A percentile compares a stretch with the other conserved stretches of the same genome.
Conservation (phyloP, 768 basidiomycete genomes). For the Termitomyces sp. region DNA sequence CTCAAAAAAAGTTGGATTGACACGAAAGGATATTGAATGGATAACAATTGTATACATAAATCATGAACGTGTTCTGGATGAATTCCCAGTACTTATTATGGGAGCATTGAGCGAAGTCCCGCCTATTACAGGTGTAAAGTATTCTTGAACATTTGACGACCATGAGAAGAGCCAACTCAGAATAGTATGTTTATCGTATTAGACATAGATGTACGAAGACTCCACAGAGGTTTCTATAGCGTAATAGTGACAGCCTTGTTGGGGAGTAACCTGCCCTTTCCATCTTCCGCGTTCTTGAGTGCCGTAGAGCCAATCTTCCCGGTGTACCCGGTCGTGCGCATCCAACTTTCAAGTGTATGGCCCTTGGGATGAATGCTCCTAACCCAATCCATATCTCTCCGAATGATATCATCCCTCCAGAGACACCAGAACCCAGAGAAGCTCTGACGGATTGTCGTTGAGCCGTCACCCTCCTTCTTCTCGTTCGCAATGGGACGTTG, state of each 20-base stretch:
- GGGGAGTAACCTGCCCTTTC: slow-evolving; percentile 23
- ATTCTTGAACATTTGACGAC: not conserved
- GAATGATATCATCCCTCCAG: slow-evolving; percentile 41
- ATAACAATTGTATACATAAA: too few species aligned
- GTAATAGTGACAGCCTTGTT: slow-evolving; percentile 19
- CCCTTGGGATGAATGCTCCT: slow-evolving; percentile 33
- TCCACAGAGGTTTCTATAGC: not conserved
- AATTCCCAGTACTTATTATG: too few species aligned
- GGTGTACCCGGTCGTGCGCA: slow-evolving; percentile 31
- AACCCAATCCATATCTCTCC: slow-evolving; percentile 43
- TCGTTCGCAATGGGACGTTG: slow-evolving; percentile 30
- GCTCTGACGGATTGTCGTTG: slow-evolving; percentile 34
- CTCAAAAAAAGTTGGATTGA: too few species aligned
- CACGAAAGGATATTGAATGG: too few species aligned
- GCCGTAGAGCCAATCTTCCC: slow-evolving; percentile 22
- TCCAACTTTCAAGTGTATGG: slow-evolving; percentile 38
- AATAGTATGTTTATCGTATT: not conserved
- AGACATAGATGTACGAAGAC: not conserved
- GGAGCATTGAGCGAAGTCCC: too few species aligned
- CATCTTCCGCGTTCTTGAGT: slow-evolving; percentile 31
- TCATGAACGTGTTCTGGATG: too few species aligned
- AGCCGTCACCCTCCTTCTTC: slow-evolving; percentile 25
- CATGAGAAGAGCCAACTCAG: not conserved
- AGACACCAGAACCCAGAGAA: slow-evolving; percentile 41
- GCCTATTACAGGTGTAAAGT: not conserved